A percentile compares a stretch with the other conserved stretches of the same genome.
Conservation (phyloP, 257 asterid genomes). For the Penstemon davidsonii region DNA sequence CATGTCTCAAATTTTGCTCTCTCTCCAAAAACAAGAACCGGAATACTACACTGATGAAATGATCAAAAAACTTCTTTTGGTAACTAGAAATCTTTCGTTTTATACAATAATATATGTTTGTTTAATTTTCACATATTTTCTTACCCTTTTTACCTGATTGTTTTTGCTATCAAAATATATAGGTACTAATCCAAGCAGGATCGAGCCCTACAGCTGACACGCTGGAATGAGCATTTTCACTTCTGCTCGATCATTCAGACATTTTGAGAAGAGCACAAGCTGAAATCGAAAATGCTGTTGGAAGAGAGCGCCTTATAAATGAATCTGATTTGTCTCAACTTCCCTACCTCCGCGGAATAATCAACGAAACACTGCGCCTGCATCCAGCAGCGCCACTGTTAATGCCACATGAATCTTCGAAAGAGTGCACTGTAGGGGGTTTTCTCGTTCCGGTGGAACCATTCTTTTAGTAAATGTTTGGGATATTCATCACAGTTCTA, state of each 20-base stretch:
- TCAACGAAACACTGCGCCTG: slow-evolving; percentile 26
- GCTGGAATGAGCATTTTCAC: slow-evolving; percentile 27
- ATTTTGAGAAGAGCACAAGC: slow-evolving; percentile 10
- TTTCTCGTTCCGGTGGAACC: slow-evolving; percentile 24
- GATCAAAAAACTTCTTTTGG: slow-evolving; percentile 17
- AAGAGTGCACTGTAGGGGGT: slow-evolving; percentile 21
- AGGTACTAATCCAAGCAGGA: slow-evolving; percentile 22
- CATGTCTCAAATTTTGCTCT: slow-evolving; percentile 14
- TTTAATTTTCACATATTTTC: too few species aligned
- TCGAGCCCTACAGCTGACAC: slow-evolving; percentile 16
- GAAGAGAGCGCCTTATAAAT: slow-evolving; percentile 8
- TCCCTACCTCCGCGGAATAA: slow-evolving; percentile 21
- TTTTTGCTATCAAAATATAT: neutral
- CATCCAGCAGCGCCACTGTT: slow-evolving; percentile 18
- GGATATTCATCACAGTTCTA: slow-evolving; percentile 21
- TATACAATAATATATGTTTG: too few species aligned
- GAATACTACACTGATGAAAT: slow-evolving; percentile 24
- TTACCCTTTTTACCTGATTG: too few species aligned
- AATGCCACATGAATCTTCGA: slow-evolving; percentile 17
- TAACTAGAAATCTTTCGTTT: neutral
- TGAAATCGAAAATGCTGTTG: slow-evolving; percentile 18
- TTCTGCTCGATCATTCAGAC: slow-evolving; percentile 16
- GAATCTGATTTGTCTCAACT: slow-evolving; percentile 9
- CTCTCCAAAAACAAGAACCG: slow-evolving; percentile 17
- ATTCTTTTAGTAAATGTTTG: slow-evolving; percentile 20